A percentile compares a stretch with the other conserved stretches of the same genome.
These are phyloP conservation scores for Kuraishia ogatae DNA, from an alignment of 805 yeast species.

Conservation along the genomic window DNA sequence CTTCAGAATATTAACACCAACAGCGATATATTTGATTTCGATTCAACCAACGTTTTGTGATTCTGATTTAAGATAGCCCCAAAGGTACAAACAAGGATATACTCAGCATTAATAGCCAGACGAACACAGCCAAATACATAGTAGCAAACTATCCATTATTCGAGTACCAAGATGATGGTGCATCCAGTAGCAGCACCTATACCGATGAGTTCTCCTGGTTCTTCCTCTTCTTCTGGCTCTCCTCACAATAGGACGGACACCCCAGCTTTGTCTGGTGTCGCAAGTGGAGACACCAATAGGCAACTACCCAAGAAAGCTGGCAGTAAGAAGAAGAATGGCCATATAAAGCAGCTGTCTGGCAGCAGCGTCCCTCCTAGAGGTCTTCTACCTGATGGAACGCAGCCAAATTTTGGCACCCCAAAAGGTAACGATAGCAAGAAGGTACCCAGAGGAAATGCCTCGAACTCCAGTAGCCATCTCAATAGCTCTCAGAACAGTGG, in stretches of 20 bases:
- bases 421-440: not conserved
- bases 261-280: not conserved
- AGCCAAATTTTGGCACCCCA: slow-evolving; percentile 2
- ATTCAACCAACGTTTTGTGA: not conserved
- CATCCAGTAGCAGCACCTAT: not conserved
- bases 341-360: not conserved
- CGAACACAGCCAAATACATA: too few relatives aligned
- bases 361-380: not conserved
- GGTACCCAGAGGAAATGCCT: not conserved
- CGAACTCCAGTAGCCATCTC: not conserved
- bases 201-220: not conserved
- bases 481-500: not conserved
- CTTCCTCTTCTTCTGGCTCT: not conserved
- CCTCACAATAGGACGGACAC: not conserved
- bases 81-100: not conserved
- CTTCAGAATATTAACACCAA: not conserved
- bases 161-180: not conserved
- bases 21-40: not conserved
- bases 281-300: too few relatives aligned
- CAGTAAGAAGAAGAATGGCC: not conserved
- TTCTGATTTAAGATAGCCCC: not conserved
- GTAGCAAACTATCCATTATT: too few relatives aligned
- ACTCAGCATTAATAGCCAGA: not conserved
- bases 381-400: not conserved
- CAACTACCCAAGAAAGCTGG: not conserved